Base-by-base conservation (phyloP, 257 asterid genomes). In the Primulina huaijiensis region DNA sequence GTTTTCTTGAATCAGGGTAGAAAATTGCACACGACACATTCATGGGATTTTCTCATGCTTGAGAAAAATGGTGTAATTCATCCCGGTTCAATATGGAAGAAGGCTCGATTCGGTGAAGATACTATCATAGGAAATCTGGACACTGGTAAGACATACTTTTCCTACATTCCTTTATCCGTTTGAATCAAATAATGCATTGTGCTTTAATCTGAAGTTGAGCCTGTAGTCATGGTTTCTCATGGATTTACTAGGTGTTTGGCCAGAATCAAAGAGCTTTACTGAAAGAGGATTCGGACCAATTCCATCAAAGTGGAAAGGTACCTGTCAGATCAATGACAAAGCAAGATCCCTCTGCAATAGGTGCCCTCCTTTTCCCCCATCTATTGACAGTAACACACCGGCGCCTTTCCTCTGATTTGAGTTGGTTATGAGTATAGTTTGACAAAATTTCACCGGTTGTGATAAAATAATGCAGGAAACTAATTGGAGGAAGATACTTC, bases 271-370 rank as follows among this genome's bases (percentile, higher is more conserved):
- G 82, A 90, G 98, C 84, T 92, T 92, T 56, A 78, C 73, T 23
- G 96, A 81, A 23, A 7, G 86, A 12, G 89, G 88, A 1, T 79
- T 64, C 1, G 96, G 96, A 0, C 90, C 94, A 11, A 61, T 87
- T 72, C 98, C 97, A 2, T 79, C 93, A 7, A 85, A 30, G 74
- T 92, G 98, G 97, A 88, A 82, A 68, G 97, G 96, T 31, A 62
- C 58, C 7, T 93, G 95, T 74, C 77, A 86, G 59, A 75, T 79
- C 21, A 67, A 76, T 14, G 63, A 58, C 30, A 27, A 16, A 1
- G 27, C 65, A 14, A 23, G 19, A 0, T 11, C 58, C 55, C 74
- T 80, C 62, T 92, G 98, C 83, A 93, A 93, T 62, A 82, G 83
- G 97, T 87, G 57, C 16, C 20, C 3, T 8, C 25, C 52, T 56